Evolutionary conservation across 2,329 filamentous ascomycete genomes (phyloP), one percentile per base, ranked within the genome.

Genomic region (Dothistroma pini): DNA sequence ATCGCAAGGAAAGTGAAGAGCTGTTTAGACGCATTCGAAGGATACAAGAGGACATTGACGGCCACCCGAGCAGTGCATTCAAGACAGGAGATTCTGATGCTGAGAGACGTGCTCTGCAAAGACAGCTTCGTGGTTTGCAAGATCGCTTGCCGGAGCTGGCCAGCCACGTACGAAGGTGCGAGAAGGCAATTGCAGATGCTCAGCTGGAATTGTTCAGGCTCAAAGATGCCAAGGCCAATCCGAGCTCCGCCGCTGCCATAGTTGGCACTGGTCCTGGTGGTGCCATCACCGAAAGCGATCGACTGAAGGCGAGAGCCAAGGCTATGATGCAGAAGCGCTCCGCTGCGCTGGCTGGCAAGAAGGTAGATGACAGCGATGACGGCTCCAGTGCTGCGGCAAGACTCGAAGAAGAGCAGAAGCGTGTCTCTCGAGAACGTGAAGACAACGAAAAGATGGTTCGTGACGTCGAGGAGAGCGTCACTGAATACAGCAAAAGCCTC

Each of bases 251-350:
- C 10, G 82, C 89, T 21, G 83, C 87, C 32, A 91, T 99, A 65
- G 86, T 97, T 61, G 95, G 95, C 51, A 97, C 93, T 63, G 95
- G 95, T 10, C 93, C 93, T 60, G 93, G 93, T 49, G 95, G 95
- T 56, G 79, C 86, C 50, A 86, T 99, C 48, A 99, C 95, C 0
- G 95, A 99, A 76, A 89, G 91, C 3, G 95, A 99, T 77, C 87
- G 93, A 57, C 85, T 97, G 67, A 97, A 97, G 80, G 95, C 95
- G 38, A 87, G 93, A 68, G 93, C 95, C 34, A 96, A 93, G 78
- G 93, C 93, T 44, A 96, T 97, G 87, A 99, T 99, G 95, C 93
- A 97, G 78, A 93, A 96, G 71, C 89, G 95, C 62, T 93, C 95
- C 68, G 95, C 95, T 59, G 93, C 95, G 19, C 79, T 99, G 65